Evolutionary conservation across 352 stramenopile genomes (phyloP).

Genomic region (Globisporangium radiosum): DNA sequence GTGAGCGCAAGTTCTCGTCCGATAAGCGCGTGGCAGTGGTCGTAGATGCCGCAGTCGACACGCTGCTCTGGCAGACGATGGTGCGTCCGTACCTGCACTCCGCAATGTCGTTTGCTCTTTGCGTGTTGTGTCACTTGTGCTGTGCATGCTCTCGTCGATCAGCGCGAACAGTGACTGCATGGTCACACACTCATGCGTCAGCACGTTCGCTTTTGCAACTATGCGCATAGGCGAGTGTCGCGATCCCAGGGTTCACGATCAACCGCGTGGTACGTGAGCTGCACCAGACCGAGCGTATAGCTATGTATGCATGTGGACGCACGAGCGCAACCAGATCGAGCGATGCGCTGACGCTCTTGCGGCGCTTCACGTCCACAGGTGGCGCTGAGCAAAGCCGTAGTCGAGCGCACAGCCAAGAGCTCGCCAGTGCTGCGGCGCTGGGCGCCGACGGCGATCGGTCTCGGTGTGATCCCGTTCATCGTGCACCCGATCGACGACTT

Average conservation of each 20-base stretch:
- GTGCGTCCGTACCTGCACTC: slow-evolving; percentile 9
- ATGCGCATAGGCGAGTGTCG: slow-evolving; percentile 51
- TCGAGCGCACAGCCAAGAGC: slow-evolving; percentile 30
- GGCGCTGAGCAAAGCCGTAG: slow-evolving; percentile 26
- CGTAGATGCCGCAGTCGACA: slow-evolving; percentile 46
- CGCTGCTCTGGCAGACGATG: slow-evolving; percentile 79
- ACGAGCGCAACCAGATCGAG: no score
- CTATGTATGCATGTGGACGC: no score
- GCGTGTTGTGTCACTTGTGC: no score
- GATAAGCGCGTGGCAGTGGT: slow-evolving; percentile 28
- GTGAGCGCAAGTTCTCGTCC: slow-evolving; percentile 15
- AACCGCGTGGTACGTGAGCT: slow-evolving; percentile 50
- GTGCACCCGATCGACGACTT: slow-evolving; percentile 81
- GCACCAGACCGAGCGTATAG: no score
- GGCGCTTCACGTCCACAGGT: slow-evolving; percentile 18
- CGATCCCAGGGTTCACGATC: slow-evolving; percentile 82
- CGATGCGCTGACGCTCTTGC: no score
- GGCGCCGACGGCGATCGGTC: slow-evolving; percentile 66
- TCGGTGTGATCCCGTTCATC: slow-evolving; percentile 83
- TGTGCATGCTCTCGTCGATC: no score
- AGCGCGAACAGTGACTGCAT: no score
- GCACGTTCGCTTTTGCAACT: neutral
- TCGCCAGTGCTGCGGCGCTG: slow-evolving; percentile 44
- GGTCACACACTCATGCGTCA: neutral
- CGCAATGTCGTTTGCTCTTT: no score